Evolutionary conservation across 768 basidiomycete species (phyloP), one percentile per base, ranked within the genome.

Genomic region (Psilocybe sp.): DNA sequence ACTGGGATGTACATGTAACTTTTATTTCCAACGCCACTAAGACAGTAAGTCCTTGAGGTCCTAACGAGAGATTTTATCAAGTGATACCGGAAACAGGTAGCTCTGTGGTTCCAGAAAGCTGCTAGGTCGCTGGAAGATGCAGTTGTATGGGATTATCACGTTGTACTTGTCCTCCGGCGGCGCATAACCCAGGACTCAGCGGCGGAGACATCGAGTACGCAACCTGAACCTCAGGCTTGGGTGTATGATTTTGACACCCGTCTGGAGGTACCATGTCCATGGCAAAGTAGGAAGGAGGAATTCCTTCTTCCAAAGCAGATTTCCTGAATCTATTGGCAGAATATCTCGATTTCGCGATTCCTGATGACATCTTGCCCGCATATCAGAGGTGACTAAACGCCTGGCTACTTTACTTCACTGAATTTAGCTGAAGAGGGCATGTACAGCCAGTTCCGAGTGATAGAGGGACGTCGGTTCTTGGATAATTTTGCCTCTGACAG

Each of bases 61-160:
- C 39, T 32, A 49, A 35, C 46, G 49, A 46, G 32, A 50, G 11
- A 46, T 31, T 37, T 38, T 15, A 37, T 44, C 39, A 20, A 43
- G 32, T n/a, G 36, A 40, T 20, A n/a, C 15, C 33, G 44, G 19
- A 31, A n/a, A 39, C 46, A 87, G 86, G 80, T 86, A 33, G 83
- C 82, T 20, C 61, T 89, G 40, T 86, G 82, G 81, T 71, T 70
- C 50, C 87, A 87, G 64, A 78, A 75, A 54, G 67, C 65, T 20
- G 71, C 74, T 11, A 52, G 51, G 13, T 59, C 64, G 13, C 60
- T 56, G 23, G 66, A 66, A 33, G 56, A 47, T 3, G 64, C 76
- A 37, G 76, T 87, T 15, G 64, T 88, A 37, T 89, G 86, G 86
- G 87, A 89, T 61, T 89, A 89, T 64, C 87, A 89, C 59, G 85